These are phyloP conservation scores for Fraxinus baroniana DNA, from an alignment of 305 asterid genomes.

Conservation along the genomic window DNA sequence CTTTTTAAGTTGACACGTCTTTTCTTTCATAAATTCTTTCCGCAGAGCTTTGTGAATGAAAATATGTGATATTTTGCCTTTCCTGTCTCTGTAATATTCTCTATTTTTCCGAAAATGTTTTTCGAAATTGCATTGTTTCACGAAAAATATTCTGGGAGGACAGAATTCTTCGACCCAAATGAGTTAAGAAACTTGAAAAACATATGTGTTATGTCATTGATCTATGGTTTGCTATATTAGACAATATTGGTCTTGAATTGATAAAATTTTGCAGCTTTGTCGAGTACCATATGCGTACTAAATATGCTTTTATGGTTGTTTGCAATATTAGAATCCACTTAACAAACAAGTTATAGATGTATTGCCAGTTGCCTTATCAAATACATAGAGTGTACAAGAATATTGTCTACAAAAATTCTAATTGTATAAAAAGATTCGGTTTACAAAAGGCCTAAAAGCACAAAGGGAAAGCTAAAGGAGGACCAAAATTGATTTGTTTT, in stretches of 20 bases:
- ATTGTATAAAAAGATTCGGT: not conserved
- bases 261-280: too few relatives aligned
- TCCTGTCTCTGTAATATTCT: not conserved
- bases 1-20: not conserved
- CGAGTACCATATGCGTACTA: too few relatives aligned
- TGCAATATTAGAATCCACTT: too few relatives aligned
- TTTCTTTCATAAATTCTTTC: not conserved
- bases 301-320: too few relatives aligned
- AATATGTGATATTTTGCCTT: not conserved
- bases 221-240: too few relatives aligned
- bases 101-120: not conserved
- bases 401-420: not conserved
- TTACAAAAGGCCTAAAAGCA: not conserved
- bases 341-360: too few relatives aligned
- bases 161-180: not conserved
- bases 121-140: not conserved
- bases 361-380: too few relatives aligned
- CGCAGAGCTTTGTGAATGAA: not conserved
- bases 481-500: not conserved
- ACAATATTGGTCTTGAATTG: too few relatives aligned
- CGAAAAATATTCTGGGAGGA: not conserved
- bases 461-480: not conserved
- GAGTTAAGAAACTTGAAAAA: not conserved
- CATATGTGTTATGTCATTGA: too few relatives aligned
- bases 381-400: not conserved